Percentiles rank a stretch among this genome's conserved stretches.
These are phyloP conservation scores for Candida insectalens DNA, from an alignment of 805 yeast genomes.

Conservation along the genomic window DNA sequence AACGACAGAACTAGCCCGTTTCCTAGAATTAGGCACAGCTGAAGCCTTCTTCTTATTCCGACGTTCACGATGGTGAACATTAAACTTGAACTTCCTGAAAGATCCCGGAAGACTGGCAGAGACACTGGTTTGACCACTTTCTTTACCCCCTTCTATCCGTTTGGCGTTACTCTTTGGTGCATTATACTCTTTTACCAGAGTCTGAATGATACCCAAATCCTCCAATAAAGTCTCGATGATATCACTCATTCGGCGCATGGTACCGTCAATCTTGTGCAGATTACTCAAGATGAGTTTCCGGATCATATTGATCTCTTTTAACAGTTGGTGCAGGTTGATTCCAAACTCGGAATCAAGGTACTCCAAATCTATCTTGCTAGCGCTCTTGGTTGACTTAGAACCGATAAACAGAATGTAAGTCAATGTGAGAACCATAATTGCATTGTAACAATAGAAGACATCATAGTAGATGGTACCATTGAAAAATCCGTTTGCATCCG, in stretches of 20 bases:
- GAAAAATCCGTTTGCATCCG: slow-evolving; percentile 27
- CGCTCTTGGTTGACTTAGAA: slow-evolving; percentile 7
- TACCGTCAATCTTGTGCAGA: slow-evolving; percentile 27
- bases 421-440: slow-evolving; percentile 31
- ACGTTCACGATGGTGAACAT: slow-evolving; percentile 4
- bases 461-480: slow-evolving; percentile 38
- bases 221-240: slow-evolving; percentile 31
- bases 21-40: neutral
- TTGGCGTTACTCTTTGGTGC: slow-evolving; percentile 22
- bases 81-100: slow-evolving; percentile 15
- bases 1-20: neutral
- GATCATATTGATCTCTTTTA: slow-evolving; percentile 25
- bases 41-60: slow-evolving; percentile 1
- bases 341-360: slow-evolving; percentile 17
- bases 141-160: slow-evolving; percentile 19
- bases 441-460: slow-evolving; percentile 33
- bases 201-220: slow-evolving; percentile 29
- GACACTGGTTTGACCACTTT: slow-evolving; percentile 24
- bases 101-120: slow-evolving; percentile 23
- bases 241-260: slow-evolving; percentile 33
- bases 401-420: slow-evolving; percentile 27
- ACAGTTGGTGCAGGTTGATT: slow-evolving; percentile 19
- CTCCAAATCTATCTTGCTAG: slow-evolving; percentile 19
- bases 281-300: slow-evolving; percentile 24
- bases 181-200: slow-evolving; percentile 19